These are phyloP conservation scores for Metarhizium humberi DNA, from an alignment of 2,329 filamentous ascomycete genomes.

Conservation along the genomic window DNA sequence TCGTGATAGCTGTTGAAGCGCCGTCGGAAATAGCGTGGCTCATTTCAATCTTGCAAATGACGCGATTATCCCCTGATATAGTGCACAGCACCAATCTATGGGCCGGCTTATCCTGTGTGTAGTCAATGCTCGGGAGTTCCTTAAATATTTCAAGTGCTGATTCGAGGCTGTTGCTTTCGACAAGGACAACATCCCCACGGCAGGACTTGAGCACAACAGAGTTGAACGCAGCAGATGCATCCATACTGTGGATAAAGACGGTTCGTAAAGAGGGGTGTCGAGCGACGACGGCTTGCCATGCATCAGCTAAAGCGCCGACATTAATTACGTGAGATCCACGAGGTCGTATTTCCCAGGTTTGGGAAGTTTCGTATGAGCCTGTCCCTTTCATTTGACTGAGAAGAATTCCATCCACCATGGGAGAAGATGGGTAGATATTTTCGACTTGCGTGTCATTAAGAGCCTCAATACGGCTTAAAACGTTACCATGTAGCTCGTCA, in stretches of 20 bases:
- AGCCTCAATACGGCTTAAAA: constrained; percentile 3
- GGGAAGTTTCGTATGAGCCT: constrained; percentile 4
- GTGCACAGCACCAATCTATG: constrained; percentile 1
- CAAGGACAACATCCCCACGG: background rate
- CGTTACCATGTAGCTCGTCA: constrained; percentile 8
- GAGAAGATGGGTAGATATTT: constrained; percentile 23
- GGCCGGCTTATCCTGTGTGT: background rate
- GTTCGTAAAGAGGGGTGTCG: constrained; percentile 8
- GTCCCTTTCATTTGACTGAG: constrained; percentile 14
- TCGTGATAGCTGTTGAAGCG: constrained; percentile 3
- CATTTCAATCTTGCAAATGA: constrained; percentile 7
- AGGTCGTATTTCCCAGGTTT: constrained; percentile 1
- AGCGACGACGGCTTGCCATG: constrained; percentile 7
- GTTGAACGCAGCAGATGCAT: constrained; percentile 5
- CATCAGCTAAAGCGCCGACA: constrained; percentile 4
- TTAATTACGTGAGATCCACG: background rate
- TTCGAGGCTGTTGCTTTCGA: background rate
- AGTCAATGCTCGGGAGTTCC: background rate
- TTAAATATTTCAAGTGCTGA: background rate
- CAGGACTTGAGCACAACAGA: background rate
- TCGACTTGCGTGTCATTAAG: constrained; percentile 13
- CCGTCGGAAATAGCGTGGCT: constrained; percentile 9
- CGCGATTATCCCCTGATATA: background rate
- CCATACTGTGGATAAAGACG: constrained; percentile 5
- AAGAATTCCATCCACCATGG: constrained; percentile 23